phyloP scores from a whole-genome alignment of 78 protist species.

The Emiliania huxleyi region DNA sequence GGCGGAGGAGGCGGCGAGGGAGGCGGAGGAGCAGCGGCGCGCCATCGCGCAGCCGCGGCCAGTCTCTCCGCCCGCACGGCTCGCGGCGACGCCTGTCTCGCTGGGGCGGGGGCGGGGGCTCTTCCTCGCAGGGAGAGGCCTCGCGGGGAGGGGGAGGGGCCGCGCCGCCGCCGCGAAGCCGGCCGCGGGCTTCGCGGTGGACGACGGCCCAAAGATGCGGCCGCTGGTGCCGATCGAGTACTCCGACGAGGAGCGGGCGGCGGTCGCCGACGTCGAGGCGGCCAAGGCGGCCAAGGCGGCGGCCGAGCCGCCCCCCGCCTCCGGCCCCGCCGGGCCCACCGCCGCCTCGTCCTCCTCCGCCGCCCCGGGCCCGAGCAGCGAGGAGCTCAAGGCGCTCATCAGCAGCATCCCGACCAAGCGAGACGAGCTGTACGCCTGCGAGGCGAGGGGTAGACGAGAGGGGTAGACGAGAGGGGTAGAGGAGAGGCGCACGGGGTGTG shows the following conservation, averaged over 20 bases:
- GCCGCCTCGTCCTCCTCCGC: not conserved
- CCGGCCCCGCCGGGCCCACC: no score
- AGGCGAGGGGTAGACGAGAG: no score
- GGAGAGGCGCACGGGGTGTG: no score
- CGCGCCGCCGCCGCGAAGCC: not conserved
- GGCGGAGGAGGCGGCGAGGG: not conserved
- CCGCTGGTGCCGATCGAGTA: slow-evolving; percentile 6
- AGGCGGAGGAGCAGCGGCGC: no score
- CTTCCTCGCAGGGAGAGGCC: not conserved
- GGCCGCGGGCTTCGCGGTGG: not conserved
- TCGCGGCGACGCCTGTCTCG: no score
- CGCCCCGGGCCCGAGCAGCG: not conserved
- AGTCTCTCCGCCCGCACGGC: no score
- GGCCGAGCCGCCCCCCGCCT: no score
- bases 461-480: no score
- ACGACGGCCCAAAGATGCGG: not conserved
- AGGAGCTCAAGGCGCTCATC: not conserved
- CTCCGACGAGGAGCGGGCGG: not conserved
- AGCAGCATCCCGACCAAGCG: not conserved
- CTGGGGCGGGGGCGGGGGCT: not conserved
- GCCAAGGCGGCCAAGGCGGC: no score
- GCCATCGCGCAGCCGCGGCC: no score
- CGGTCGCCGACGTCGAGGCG: no score
- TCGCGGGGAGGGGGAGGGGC: not conserved
- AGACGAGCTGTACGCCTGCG: not conserved